A percentile compares a stretch with the other conserved stretches of the same genome.
phyloP scores from a whole-genome alignment of 768 basidiomycete species.

The Podaxis sp. region DNA sequence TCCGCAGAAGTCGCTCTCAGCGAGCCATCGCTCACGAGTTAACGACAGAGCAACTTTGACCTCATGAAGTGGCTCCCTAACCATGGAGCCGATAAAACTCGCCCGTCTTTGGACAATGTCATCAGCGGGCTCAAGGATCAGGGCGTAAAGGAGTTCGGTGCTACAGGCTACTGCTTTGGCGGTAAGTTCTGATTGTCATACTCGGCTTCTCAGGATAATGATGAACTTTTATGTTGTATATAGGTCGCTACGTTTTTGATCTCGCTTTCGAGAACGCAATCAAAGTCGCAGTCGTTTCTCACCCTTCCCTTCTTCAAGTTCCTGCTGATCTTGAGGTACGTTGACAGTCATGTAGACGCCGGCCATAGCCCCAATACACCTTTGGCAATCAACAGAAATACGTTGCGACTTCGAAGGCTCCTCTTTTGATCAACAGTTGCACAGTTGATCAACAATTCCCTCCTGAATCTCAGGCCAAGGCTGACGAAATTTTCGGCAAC shows the following conservation, averaged over 20 bases:
- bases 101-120: constrained; percentile 55
- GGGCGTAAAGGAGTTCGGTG: constrained; percentile 59
- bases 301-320: constrained; percentile 62
- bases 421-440: constrained; percentile 72
- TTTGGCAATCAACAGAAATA: constrained; percentile 41
- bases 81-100: constrained; percentile 41
- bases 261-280: constrained; percentile 57
- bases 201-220: too few relatives aligned
- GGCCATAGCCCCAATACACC: not conserved
- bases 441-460: constrained; percentile 53
- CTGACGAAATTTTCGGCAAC: constrained; percentile 50
- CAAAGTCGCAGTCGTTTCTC: constrained; percentile 48
- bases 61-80: constrained; percentile 40
- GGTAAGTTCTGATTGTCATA: constrained; percentile 32
- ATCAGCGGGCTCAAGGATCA: constrained; percentile 54
- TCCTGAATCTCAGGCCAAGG: constrained; percentile 37
- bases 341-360: not conserved
- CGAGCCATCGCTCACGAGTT: not conserved
- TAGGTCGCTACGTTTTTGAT: constrained; percentile 60
- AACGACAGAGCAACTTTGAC: constrained; percentile 33
- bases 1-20: not conserved
- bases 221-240: not conserved
- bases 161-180: constrained; percentile 72
- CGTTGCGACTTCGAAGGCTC: constrained; percentile 41
- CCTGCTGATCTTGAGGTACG: constrained; percentile 63